A percentile compares a stretch with the other conserved stretches of the same genome.
Conservation (phyloP, 2,329 filamentous ascomycete species). For the Penicillium sp. region DNA sequence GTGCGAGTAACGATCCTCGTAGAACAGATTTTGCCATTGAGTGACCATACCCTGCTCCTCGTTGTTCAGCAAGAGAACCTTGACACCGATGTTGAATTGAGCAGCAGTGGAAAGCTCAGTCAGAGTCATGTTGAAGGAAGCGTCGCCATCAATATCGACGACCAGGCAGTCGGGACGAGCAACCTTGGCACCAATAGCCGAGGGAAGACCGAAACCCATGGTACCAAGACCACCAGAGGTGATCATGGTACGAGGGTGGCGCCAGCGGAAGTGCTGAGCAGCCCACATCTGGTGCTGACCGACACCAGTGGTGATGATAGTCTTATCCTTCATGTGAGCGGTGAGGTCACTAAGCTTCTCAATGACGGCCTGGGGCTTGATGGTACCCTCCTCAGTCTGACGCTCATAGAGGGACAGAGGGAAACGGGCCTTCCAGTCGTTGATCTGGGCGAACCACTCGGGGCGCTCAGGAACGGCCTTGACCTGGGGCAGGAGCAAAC, state of each 20-base stretch:
- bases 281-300: constrained; percentile 99
- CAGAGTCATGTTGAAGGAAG: constrained; percentile 98
- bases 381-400: constrained; percentile 72
- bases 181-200: constrained; percentile 94
- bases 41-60: constrained; percentile 99
- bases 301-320: constrained; percentile 89
- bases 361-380: constrained; percentile 94
- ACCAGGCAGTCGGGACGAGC: constrained; percentile 79
- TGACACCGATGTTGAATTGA: constrained; percentile 96
- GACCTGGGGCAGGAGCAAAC: constrained; percentile 72
- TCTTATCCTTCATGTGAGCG: constrained; percentile 75
- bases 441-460: constrained; percentile 89
- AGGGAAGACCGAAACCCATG: constrained; percentile 94
- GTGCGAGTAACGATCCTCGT: constrained; percentile 87
- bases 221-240: constrained; percentile 94
- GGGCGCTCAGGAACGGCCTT: constrained; percentile 67
- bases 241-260: constrained; percentile 88
- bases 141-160: constrained; percentile 95
- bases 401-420: constrained; percentile 81
- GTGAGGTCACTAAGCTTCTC: constrained; percentile 87
- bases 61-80: constrained; percentile 94
- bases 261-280: constrained; percentile 95
- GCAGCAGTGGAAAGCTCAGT: constrained; percentile 91
- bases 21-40: constrained; percentile 98
- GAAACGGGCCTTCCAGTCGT: constrained; percentile 88